Conservation (phyloP, 306 rosid species). For the Gastrolobium bilobum region DNA sequence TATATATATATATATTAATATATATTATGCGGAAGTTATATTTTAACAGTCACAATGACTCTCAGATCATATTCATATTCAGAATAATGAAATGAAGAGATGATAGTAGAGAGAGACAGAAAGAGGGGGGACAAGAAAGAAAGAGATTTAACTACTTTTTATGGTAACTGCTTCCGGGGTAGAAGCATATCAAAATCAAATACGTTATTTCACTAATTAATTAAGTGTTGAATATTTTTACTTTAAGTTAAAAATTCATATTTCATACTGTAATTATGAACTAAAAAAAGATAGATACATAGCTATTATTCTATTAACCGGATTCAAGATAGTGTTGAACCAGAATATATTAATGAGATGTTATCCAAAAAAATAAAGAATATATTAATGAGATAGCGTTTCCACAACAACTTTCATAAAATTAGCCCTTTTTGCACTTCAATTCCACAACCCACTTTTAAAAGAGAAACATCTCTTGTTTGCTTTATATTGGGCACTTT, state of each 20-base stretch:
- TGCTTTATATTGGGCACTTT: constrained; percentile 53
- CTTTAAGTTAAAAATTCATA: not conserved
- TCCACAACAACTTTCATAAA: constrained; percentile 46
- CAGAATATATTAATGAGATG: not conserved
- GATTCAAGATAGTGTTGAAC: constrained; percentile 35
- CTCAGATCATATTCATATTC: not conserved
- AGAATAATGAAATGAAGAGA: not conserved
- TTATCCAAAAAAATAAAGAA: no score
- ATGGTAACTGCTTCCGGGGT: constrained; percentile 44
- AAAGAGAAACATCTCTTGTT: constrained; percentile 47
- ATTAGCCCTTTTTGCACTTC: constrained; percentile 46
- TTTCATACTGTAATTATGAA: not conserved
- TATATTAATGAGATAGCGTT: constrained; percentile 39
- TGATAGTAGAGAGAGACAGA: not conserved
- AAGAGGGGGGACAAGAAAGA: constrained; percentile 21
- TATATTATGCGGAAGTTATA: not conserved
- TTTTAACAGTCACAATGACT: not conserved
- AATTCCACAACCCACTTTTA: constrained; percentile 60
- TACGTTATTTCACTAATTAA: not conserved
- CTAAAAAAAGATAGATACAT: no score
- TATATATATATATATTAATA: no score
- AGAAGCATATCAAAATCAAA: constrained; percentile 34
- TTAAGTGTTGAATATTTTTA: not conserved
- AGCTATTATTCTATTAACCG: not conserved
- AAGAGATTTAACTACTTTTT: constrained; percentile 12